Base-by-base conservation (phyloP, 352 stramenopile genomes). In the Thraustochytrium striatum region DNA sequence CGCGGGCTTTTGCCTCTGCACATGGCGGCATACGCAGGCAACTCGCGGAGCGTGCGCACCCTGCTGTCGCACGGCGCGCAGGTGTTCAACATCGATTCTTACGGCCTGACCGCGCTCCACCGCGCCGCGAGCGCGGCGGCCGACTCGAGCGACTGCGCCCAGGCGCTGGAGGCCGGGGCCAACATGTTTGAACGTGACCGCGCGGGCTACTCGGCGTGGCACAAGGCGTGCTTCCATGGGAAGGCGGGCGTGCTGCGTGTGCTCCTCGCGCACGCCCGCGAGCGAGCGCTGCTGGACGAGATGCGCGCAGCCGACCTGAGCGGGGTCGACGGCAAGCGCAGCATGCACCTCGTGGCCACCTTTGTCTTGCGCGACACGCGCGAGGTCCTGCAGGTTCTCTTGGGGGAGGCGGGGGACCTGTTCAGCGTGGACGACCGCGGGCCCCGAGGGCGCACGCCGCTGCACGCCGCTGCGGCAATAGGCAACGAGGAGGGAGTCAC, bases 1-100 rank as follows among this genome's bases (percentile, higher is more conserved):
- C 65, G 65, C 30, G 65, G 65, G 41, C 43, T 75, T 30, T 43
- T 75, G 8, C 65, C 65, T 0, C 25, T 75, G 50, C 65, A 75
- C 41, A 38, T 61, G 32, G 65, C 65, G 11, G 52, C 30, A 19
- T 30, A 30, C 7, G 39, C 21, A 9, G 52, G 52, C 50, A 38
- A 75, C 28, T 25, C 8, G 16, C 30, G 25, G 32, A 43, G 44
- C 13, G 65, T 75, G 8, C 44, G 52, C 25, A 38, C 68, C 30
- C 52, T 75, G 61, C 41, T 75, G 5, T 21, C 9, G 19, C 35
- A 75, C 36, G 65, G 65, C 21, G 65, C 65, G 11, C 11, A 8
- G 13, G 65, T 38, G 5, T 28, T 19, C n/a, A 25, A 28, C n/a
- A 19, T 19, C 25, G 65, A 75, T 32, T 19, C n/a, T 21, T 75